phyloP scores from a whole-genome alignment of 495 filamentous ascomycete species.

The Xylaria grammica region DNA sequence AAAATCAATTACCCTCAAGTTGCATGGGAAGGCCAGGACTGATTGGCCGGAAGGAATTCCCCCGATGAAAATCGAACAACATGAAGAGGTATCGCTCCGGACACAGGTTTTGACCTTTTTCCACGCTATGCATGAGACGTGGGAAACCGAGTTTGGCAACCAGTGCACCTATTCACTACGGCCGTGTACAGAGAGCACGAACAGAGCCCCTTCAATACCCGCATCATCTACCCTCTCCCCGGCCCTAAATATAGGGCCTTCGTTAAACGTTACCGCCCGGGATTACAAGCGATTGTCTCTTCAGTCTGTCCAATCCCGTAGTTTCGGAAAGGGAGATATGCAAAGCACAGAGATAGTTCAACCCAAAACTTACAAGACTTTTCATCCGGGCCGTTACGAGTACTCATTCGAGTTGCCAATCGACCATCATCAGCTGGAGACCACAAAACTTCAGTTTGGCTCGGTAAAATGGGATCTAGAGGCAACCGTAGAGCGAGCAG shows the following conservation, averaged over 20 bases:
- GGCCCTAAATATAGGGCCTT: slow-evolving; percentile 31
- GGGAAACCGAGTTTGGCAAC: slow-evolving; percentile 65
- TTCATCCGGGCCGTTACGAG: slow-evolving; percentile 87
- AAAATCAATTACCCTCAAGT: slow-evolving; percentile 87
- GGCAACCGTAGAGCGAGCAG: slow-evolving; percentile 83
- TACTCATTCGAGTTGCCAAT: slow-evolving; percentile 96
- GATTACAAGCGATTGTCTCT: slow-evolving; percentile 72
- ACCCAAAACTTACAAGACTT: slow-evolving; percentile 87
- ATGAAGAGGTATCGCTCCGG: slow-evolving; percentile 79
- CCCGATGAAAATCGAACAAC: slow-evolving; percentile 80
- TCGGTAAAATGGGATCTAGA: slow-evolving; percentile 90
- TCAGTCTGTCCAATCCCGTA: slow-evolving; percentile 79
- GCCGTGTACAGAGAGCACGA: slow-evolving; percentile 22
- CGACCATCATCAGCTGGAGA: slow-evolving; percentile 90
- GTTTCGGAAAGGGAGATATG: slow-evolving; percentile 82
- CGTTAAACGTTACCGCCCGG: slow-evolving; percentile 46
- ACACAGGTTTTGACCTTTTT: slow-evolving; percentile 83
- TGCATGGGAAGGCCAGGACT: slow-evolving; percentile 83
- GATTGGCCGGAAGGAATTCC: slow-evolving; percentile 99
- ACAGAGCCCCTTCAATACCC: slow-evolving; percentile 9
- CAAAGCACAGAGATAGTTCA: slow-evolving; percentile 65
- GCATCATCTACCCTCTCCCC: slow-evolving; percentile 32
- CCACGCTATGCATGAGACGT: slow-evolving; percentile 67
- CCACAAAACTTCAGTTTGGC: slow-evolving; percentile 86
- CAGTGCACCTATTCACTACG: slow-evolving; percentile 55